Evolutionary conservation across 306 rosid species (phyloP).

Genomic region (Dryas drummondii): DNA sequence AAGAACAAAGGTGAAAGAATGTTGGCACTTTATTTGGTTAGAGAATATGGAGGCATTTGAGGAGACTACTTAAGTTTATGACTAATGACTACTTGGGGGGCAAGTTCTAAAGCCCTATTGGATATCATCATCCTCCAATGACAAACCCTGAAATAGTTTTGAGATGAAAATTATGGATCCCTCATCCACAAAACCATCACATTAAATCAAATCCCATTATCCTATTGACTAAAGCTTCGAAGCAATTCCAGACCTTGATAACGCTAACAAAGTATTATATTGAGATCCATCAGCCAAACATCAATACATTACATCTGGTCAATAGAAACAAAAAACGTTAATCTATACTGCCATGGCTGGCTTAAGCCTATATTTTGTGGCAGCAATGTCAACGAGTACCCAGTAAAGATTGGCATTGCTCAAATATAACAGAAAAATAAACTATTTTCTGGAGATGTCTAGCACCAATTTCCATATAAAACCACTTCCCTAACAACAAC

Average conservation of each 20-base stretch:
- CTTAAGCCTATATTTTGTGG: no score
- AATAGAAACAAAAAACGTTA: neutral
- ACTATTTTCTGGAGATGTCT: neutral
- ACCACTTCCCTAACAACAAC: constrained; percentile 31
- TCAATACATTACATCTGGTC: neutral
- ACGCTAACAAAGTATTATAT: no score
- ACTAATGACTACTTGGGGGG: neutral
- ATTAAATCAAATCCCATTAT: no score
- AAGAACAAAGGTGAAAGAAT: no score
- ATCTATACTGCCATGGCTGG: neutral
- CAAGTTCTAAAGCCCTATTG: neutral
- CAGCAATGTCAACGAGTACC: no score
- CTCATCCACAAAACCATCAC: neutral
- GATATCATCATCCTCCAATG: neutral
- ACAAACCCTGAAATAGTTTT: neutral
- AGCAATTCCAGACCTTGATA: neutral
- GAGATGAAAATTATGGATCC: neutral
- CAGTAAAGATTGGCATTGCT: constrained; percentile 5
- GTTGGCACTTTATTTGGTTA: no score
- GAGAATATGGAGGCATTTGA: no score
- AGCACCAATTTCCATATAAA: constrained; percentile 30
- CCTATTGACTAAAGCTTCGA: neutral
- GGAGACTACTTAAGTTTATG: neutral
- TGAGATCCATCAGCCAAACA: neutral
- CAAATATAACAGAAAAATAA: neutral